Evolutionary conservation across 805 yeast genomes (phyloP), one percentile per base, ranked within the genome.

Genomic region (Candida vaughaniae): DNA sequence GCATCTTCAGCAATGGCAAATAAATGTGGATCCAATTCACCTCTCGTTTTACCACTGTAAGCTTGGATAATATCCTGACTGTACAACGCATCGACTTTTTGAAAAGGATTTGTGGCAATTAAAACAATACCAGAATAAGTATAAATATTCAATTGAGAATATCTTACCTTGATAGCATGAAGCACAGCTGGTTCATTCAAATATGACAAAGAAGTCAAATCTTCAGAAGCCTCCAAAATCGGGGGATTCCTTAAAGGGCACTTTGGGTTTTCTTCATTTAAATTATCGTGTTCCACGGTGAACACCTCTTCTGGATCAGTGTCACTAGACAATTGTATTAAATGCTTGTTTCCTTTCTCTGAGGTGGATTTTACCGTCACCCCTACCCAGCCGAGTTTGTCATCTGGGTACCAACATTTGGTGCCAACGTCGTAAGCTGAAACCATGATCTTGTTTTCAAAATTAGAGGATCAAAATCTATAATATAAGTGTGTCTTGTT

Each of bases 1-100:
- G 98, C 97, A 54, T 93, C 97, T 62, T 90, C 98, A 18, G 99
- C 98, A 51, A 91, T 91, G 30, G 97, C 96, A 62, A 91, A 91
- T 56, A 91, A 71, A 70, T 91, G 99, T 4, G 99, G 99, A 53
- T 93, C 98, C 47, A 88, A 77, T 60, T 91, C 98, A 31, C 96
- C 98, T 56, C 96, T 75, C 54, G 86, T 78, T 55, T 84, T 86
- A 16, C 96, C 95, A 7, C 96, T 88, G 58, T 91, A 91, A 14
- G 95, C 91, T 61, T 91, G 96, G 41, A 91, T 88, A 60, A 91
- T 85, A 52, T 91, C 96, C 27, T 85, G 86, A 3, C 96, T 82
- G 60, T 91, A 91, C 33, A 91, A 70, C 53, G 86, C 90, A 60
- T 91, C 98, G 29, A 89, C 87, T 49, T 85, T 75, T 58, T 88